Base-by-base conservation (phyloP, 2,329 filamentous ascomycete species). In the Saccharata proteae region DNA sequence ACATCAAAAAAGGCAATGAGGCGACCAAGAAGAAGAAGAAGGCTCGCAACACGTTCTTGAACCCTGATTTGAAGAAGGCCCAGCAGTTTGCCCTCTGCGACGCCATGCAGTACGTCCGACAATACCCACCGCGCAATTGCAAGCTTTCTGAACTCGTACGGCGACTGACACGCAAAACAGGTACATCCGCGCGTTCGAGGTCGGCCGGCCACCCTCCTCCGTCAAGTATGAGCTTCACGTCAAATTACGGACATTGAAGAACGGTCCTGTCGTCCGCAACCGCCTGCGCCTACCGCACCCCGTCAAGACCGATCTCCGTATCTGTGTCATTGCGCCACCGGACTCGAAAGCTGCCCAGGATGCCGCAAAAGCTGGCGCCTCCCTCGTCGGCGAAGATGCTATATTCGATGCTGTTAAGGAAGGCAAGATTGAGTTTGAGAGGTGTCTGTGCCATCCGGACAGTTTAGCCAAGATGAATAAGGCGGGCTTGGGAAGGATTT, bases 301-400 rank as follows among this genome's bases (percentile, higher is more conserved):
- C 4, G 82, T 96, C 42, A 81, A 84, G 55, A 92, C 82, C 40
- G 84, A 93, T 54, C 69, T 85, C 30, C 77, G 78, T 40, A 85
- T 98, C 48, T 90, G 79, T 50, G 90, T 96, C 34, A 82, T 98
- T 44, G 88, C 80, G 53, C 76, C 82, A n/a, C 79, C 88, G 34
- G 77, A 76, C 42, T 85, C 80, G 41, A 69, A 74, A 39, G 69
- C 75, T 30, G 84, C 78, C 31, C 67, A 72, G 42, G 77, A 83
- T 30, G 90, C 92, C 3, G 69, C 69, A 19, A 68, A 72, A 7
- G 80, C 80, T 0, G 92, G 90, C 32, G 92, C 90, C 11, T 69
- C 77, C 1, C 65, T 88, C 4, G 83, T 86, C 1, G 90, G 90
- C 39, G 81, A 94, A 51, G 80, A 93, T 23, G 73, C 77, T 2